These are phyloP conservation scores for Pythium sp. DNA, from an alignment of 352 stramenopile genomes.

Conservation along the genomic window DNA sequence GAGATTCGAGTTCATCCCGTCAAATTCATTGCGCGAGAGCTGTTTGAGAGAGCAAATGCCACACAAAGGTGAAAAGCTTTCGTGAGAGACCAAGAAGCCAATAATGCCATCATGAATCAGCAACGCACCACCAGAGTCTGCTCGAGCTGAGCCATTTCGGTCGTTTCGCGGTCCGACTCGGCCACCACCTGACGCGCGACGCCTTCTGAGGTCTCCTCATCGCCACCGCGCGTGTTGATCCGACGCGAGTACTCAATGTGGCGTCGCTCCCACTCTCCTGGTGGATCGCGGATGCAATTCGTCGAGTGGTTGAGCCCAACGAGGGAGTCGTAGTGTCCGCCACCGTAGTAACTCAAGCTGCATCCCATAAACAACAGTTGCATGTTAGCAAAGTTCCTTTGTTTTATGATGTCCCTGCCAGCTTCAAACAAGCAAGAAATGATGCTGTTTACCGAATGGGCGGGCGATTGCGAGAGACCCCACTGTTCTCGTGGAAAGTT, in stretches of 20 bases:
- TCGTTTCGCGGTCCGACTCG: conserved; percentile 43
- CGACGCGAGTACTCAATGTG: conserved; percentile 66
- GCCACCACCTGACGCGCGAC: conserved; percentile 29
- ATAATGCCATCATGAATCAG: background rate
- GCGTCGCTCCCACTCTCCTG: conserved; percentile 63
- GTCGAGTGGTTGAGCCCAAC: conserved; percentile 46
- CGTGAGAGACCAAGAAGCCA: background rate
- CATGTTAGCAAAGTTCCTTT: background rate
- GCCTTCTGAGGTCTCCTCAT: conserved; percentile 20
- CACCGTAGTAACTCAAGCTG: conserved; percentile 91
- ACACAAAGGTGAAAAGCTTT: background rate
- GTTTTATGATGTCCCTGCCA: too few species aligned
- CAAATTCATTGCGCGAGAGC: conserved; percentile 73
- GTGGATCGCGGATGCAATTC: conserved; percentile 60
- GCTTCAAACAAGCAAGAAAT: background rate
- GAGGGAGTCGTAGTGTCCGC: conserved; percentile 91
- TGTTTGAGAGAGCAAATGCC: conserved; percentile 14
- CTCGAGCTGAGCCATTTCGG: conserved; percentile 70
- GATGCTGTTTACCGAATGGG: conserved; percentile 51
- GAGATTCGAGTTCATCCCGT: conserved; percentile 70
- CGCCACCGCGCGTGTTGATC: conserved; percentile 52
- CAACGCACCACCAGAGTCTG: conserved; percentile 59
- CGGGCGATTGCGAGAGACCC: conserved; percentile 51
- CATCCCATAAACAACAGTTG: background rate
- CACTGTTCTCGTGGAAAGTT: conserved; percentile 86